Evolutionary conservation across 257 asterid genomes (phyloP), one percentile per base, ranked within the genome.

Genomic region (Fraxinus americana): DNA sequence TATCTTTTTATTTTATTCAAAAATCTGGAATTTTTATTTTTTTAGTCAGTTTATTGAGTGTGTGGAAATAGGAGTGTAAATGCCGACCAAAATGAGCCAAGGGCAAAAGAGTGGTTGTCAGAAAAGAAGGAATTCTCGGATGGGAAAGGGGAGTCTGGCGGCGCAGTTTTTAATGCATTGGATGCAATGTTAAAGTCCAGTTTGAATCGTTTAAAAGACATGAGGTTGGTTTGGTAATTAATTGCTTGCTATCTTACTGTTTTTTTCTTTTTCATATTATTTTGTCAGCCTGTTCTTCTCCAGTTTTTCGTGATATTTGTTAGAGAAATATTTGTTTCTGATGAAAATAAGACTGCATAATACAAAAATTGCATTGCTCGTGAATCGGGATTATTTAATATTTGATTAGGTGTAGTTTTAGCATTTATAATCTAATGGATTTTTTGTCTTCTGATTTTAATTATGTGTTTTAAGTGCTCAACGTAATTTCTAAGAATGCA

Each of bases 131-230:
- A 85, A 73, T 45, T 75, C 65, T 86, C 89, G n/a, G 76, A 86
- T 77, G 94, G 81, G 1, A 87, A 78, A 48, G 90, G 75, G 39
- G 82, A 87, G 72, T 86, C 91, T 5, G 81, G 81, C 23, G 94
- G 79, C 19, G 92, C 84, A 12, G 97, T 88, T 83, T 88, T 94
- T 84, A 94, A 88, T 68, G 92, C 84, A 29, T 86, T 94, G 83
- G 98, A 94, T 77, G 80, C 88, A 50, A 85, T 88, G 89, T 75
- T 94, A 27, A 94, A 88, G 90, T 80, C 27, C 36, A 92, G 86
- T 83, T 87, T 94, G 90, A 94, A 92, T 85, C 94, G 97, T 32
- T 86, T 94, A 70, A 92, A 87, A 78, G 77, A 78, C 0, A 91
- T 89, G 97, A 90, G 98, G 98, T 91, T 78, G 67, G 88, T 72